Evolutionary conservation across 1,284 basidiomycete genomes (phyloP).

Genomic region (Puccinia polysora): DNA sequence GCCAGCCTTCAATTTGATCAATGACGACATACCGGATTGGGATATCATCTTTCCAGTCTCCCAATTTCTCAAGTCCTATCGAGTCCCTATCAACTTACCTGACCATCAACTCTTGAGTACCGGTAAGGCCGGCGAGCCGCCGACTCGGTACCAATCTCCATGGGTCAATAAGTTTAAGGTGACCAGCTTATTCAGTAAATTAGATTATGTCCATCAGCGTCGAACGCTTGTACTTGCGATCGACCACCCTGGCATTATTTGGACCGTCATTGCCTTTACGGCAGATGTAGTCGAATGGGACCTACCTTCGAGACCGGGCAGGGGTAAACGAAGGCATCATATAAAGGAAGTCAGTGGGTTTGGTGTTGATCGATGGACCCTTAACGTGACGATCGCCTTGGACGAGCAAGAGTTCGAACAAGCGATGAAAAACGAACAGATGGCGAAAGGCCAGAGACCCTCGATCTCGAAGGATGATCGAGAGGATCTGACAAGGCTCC

Average conservation of each 20-base stretch:
- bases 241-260: slow-evolving; percentile 77
- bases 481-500: slow-evolving; percentile 30
- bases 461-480: slow-evolving; percentile 46
- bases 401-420: slow-evolving; percentile 49
- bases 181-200: slow-evolving; percentile 61
- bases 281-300: slow-evolving; percentile 84
- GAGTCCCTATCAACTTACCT: slow-evolving; percentile 60
- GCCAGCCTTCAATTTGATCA: slow-evolving; percentile 51
- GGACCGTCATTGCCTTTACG: slow-evolving; percentile 88
- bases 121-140: slow-evolving; percentile 31
- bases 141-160: slow-evolving; percentile 57
- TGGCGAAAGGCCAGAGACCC: slow-evolving; percentile 18
- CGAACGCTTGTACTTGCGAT: slow-evolving; percentile 69
- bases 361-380: slow-evolving; percentile 65
- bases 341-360: slow-evolving; percentile 85
- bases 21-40: slow-evolving; percentile 63
- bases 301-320: slow-evolving; percentile 60
- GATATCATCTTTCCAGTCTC: slow-evolving; percentile 65
- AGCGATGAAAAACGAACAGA: slow-evolving; percentile 48
- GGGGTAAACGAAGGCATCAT: slow-evolving; percentile 68
- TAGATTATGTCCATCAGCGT: slow-evolving; percentile 63
- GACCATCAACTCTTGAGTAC: slow-evolving; percentile 45
- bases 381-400: slow-evolving; percentile 68
- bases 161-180: slow-evolving; percentile 62
- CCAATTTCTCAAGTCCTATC: slow-evolving; percentile 72